Base-by-base conservation (phyloP, 106 monocot genomes). In the Phalaenopsis aphrodite region DNA sequence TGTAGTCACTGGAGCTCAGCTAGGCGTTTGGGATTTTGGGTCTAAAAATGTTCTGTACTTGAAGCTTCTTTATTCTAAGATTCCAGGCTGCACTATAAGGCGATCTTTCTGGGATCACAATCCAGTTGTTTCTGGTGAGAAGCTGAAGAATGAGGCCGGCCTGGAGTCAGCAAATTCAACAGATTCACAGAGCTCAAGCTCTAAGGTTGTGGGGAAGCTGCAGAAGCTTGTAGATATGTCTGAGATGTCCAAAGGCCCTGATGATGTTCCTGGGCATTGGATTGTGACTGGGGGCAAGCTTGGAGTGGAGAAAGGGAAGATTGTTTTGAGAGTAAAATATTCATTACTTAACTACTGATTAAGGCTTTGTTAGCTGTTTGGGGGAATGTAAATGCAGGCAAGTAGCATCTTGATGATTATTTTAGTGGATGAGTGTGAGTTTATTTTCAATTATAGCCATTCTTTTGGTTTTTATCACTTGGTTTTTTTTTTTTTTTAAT, bases 1-100 rank as follows among this genome's bases (percentile, higher is more conserved):
- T 38, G 79, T 95, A 30, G 95, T 92, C 73, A 95, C 95, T 4
- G 95, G 95, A 0, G 89, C 90, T 21, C 92, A 95, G 81, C 83
- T 95, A 39, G 90, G 95, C 5, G 90, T 95, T 3, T 95, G 95
- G 95, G 92, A 95, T 79, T 92, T 92, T 45, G 92, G 92, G 41
- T 38, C 85, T 8, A 95, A 86, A 82, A 95, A 90, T 68, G 90
- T 95, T 8, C 55, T 95, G 49, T 86, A 88, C 83, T 81, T 95
- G 84, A 92, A 89, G 56, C 90, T 95, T 30, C 81, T 92, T 6
- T 95, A 86, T 30, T 90, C 87, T 0, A 92, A 86, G 83, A 57
- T 95, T 3, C 95, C 95, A 5, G 87, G 92, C 2, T 95, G 92
- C 75, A 89, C 95, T 0, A 81, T 92, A 42, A 84, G 92, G 80